Percentiles rank a stretch among this genome's conserved stretches.
phyloP scores from a whole-genome alignment of 2,329 filamentous ascomycete species.

The Stemphylium vesicarium region DNA sequence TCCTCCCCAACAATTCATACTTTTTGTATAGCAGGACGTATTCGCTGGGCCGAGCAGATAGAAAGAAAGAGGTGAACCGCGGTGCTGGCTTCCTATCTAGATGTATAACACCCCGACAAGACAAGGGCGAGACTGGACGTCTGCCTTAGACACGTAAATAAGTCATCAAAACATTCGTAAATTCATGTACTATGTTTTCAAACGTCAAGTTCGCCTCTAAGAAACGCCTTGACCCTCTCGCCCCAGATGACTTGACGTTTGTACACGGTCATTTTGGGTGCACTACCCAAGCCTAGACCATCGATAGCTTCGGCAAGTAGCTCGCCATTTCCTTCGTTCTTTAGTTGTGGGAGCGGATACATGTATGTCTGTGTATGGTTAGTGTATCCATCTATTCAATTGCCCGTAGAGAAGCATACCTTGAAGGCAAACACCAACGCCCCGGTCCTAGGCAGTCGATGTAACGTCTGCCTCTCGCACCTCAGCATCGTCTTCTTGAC shows the following conservation, averaged over 20 bases:
- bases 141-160: too few species aligned
- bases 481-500: conserved; percentile 57
- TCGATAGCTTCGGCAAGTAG: conserved; percentile 64
- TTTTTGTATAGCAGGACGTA: too few species aligned
- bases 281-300: conserved; percentile 63
- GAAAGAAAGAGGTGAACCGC: too few species aligned
- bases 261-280: conserved; percentile 64
- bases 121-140: too few species aligned
- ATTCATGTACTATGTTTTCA: too few species aligned
- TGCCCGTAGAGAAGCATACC: conserved; percentile 11
- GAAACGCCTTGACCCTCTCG: conserved; percentile 59
- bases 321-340: conserved; percentile 62
- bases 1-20: too few species aligned
- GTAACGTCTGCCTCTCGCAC: conserved; percentile 67
- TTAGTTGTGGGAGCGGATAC: conserved; percentile 62
- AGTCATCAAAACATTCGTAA: too few species aligned
- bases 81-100: too few species aligned
- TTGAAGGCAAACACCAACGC: conserved; percentile 68
- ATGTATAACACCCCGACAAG: too few species aligned
- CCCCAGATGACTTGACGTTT: conserved; percentile 65
- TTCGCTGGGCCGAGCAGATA: too few species aligned
- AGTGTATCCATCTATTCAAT: background rate
- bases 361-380: conserved; percentile 57
- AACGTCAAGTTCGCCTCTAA: conserved; percentile 43
- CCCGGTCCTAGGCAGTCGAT: conserved; percentile 61